Evolutionary conservation across 2,329 filamentous ascomycete genomes (phyloP).

Genomic region (Fusarium setosum): DNA sequence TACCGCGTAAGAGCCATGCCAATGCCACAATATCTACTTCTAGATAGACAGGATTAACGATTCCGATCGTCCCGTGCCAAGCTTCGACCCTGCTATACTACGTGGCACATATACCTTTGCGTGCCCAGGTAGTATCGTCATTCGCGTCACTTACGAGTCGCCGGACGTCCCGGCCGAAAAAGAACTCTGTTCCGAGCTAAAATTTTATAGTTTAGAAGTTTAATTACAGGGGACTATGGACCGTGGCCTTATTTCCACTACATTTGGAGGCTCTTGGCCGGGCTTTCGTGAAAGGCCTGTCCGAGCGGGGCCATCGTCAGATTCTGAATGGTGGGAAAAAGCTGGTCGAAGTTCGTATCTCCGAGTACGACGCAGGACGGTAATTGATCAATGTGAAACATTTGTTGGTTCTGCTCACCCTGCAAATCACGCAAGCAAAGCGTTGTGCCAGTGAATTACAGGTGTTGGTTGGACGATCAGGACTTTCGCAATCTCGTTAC

Average conservation of each 20-base stretch:
- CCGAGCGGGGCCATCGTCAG: not conserved
- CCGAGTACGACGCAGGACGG: slow-evolving; percentile 16
- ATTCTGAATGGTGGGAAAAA: slow-evolving; percentile 22
- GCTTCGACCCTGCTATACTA: too few relatives aligned
- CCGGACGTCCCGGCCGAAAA: not conserved
- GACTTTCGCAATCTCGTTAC: not conserved
- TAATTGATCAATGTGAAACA: slow-evolving; percentile 18
- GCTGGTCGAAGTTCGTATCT: not conserved
- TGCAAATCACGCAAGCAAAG: not conserved
- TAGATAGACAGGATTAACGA: too few relatives aligned
- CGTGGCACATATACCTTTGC: too few relatives aligned
- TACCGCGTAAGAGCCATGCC: too few relatives aligned
- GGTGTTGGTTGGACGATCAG: slow-evolving; percentile 11
- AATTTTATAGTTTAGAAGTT: not conserved
- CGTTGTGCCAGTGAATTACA: not conserved
- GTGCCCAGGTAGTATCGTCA: not conserved
- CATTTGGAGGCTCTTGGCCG: not conserved
- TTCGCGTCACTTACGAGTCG: not conserved
- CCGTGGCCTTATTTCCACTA: not conserved
- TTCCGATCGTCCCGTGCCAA: too few relatives aligned
- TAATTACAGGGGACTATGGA: not conserved
- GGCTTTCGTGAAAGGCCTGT: not conserved
- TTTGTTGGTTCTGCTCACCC: not conserved
- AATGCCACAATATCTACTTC: too few relatives aligned
- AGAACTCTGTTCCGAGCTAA: not conserved